Percentiles rank a stretch among this genome's conserved stretches.
Conservation (phyloP, 1,139 yeast genomes). For the Meyerozyma sp. region DNA sequence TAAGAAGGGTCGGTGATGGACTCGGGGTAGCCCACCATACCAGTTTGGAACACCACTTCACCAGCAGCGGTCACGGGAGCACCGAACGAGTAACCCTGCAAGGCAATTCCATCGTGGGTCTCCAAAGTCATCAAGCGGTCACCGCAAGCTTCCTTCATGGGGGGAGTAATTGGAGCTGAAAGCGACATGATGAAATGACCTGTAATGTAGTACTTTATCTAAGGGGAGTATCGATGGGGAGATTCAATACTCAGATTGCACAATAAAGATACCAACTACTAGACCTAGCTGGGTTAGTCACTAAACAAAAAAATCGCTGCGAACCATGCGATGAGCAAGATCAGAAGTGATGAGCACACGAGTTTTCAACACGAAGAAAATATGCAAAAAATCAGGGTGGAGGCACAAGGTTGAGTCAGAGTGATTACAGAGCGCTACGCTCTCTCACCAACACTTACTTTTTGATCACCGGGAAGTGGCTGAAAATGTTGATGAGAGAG, state of each 20-base stretch:
- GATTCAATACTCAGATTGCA: not conserved
- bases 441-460: conserved; percentile 2
- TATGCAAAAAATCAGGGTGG: no score
- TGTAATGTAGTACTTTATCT: conserved; percentile 1
- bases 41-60: conserved; percentile 98
- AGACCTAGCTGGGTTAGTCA: not conserved
- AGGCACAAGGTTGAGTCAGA: not conserved
- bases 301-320: not conserved
- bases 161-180: conserved; percentile 81
- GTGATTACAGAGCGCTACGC: not conserved
- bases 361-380: no score
- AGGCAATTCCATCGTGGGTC: conserved; percentile 81
- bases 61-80: conserved; percentile 89
- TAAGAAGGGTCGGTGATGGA: conserved; percentile 98
- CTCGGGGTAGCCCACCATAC: conserved; percentile 99
- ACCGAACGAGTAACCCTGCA: conserved; percentile 98
- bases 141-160: conserved; percentile 67
- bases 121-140: conserved; percentile 86
- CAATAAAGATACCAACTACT: not conserved
- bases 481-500: conserved; percentile 11
- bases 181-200: conserved; percentile 14
- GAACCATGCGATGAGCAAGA: not conserved
- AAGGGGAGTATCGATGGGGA: conserved; percentile 1
- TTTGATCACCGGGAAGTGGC: conserved; percentile 1
- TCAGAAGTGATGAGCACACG: no score